Evolutionary conservation across 441 rosid genomes (phyloP).

Genomic region (Cnidoscolus chayamansa): DNA sequence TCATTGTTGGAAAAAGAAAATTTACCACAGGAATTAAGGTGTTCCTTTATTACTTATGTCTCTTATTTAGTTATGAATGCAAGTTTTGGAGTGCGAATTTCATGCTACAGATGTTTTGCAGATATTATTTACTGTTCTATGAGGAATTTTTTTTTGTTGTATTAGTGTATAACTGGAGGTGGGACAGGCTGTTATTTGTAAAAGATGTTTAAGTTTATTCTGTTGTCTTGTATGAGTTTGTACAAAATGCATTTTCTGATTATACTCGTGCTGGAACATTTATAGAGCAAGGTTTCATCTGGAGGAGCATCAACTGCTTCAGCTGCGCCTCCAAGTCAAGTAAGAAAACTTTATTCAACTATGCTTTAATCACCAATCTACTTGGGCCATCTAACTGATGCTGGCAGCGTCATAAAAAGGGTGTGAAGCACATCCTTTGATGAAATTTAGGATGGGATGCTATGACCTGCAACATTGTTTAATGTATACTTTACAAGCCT

Average conservation of each 20-base stretch:
- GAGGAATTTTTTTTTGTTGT: background rate
- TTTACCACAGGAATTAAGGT: background rate
- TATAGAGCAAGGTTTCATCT: slow-evolving; percentile 43
- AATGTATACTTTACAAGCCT: no score
- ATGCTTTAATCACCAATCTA: background rate
- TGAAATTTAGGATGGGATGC: background rate
- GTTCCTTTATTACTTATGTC: background rate
- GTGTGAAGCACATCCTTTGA: background rate
- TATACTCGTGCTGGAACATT: slow-evolving; percentile 12
- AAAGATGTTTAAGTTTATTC: background rate
- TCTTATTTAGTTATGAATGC: background rate
- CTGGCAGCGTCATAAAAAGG: background rate
- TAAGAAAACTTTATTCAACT: background rate
- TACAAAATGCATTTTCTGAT: background rate
- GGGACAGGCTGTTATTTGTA: background rate
- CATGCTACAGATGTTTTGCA: background rate
- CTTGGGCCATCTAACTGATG: background rate
- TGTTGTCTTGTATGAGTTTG: background rate
- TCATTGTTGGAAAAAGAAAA: background rate
- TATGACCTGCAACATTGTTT: background rate
- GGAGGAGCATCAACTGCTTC: slow-evolving; percentile 59
- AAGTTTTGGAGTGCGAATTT: background rate
- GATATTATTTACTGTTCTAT: background rate
- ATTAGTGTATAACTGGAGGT: background rate
- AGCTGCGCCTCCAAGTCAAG: slow-evolving; percentile 41